Evolutionary conservation across 75 land plant species (phyloP), one percentile per base, ranked within the genome.

Genomic region (Pinus albicaulis): DNA sequence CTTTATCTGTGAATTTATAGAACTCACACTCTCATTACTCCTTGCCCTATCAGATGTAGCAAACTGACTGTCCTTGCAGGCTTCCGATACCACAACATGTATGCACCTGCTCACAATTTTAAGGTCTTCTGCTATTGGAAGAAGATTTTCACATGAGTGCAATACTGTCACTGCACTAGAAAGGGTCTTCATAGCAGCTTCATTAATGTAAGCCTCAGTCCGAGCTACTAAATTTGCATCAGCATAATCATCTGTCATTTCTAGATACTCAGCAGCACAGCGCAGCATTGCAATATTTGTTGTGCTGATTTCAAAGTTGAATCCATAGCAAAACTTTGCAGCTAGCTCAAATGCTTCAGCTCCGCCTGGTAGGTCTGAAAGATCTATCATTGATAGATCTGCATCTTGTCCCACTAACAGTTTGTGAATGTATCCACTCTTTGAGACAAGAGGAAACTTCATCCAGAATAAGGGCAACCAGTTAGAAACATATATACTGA

Each of bases 211-310:
- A 17, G 86, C 80, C 59, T 94, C 99, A 7, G 92, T 80, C 72
- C 88, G 76, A 69, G 79, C 76, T 31, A 90, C 80, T n/a, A 96
- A 76, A 74, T 96, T 96, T 20, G 80, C 86, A 23, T 78, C 89
- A 56, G 91, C 89, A 82, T 84, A 90, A 7, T 92, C 94, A 75
- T 96, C 99, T 17, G 98, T 92, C 99, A 96, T 96, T 68, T 96
- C 95, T 7, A 96, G 89, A 76, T 84, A 89, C 81, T 96, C 94
- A 28, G 98, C 91, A 63, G 76, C 91, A 66, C 99, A 94, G 4
- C 98, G 80, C 34, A 96, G 82, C 70, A 82, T 72, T 5, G 93
- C 93, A 41, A 96, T 81, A 80, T 96, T 96, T 20, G 83, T 80
- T 31, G 83, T 81, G 57, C 77, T 86, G 36, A 96, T 92, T 74